Evolutionary conservation across 2,329 filamentous ascomycete species (phyloP), one percentile per base, ranked within the genome.

Genomic region (Samsoniella hepiali): DNA sequence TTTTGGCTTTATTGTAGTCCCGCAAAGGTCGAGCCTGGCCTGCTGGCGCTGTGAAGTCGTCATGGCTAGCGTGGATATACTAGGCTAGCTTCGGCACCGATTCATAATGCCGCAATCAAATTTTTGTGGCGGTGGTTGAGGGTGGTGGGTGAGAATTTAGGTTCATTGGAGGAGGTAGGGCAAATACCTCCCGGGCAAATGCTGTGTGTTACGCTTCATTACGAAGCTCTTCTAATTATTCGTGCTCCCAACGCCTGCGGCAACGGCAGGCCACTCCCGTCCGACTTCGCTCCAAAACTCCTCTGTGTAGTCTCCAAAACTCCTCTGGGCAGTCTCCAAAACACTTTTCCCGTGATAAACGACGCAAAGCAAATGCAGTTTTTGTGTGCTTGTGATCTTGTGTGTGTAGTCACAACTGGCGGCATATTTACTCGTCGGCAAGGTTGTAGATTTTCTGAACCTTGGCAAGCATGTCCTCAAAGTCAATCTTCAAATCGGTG

Each of bases 371-470:
- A 59, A 34, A 50, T 32, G 31, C 32, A 7, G 15, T 50, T 32
- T 32, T n/a, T 8, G 42, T 53, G 34, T 27, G 8, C 8, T 29
- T 54, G 22, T 22, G 22, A 22, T 54, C 7, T 9, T 27, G 11
- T 45, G 11, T 7, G 15, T 31, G 15, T 2, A 22, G 32, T 15
- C 34, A 32, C 13, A 22, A 34, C 17, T 34, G 55, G 38, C 9
- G 38, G 29, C n/a, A 11, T 22, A 27, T 29, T 49, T 63, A 67
- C 58, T 73, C 72, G 32, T 78, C 76, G 44, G 73, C 74, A 27
- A 85, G 76, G 73, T 88, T 83, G 74, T 88, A 88, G 69, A 88
- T 85, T 81, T 88, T 88, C 78, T 87, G 83, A 60, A 88, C 83
- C 64, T 81, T 79, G 61, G 73, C 74, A 51, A 89, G 75, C 73